Evolutionary conservation across 257 asterid genomes (phyloP).

Genomic region (Primulina tabacum): DNA sequence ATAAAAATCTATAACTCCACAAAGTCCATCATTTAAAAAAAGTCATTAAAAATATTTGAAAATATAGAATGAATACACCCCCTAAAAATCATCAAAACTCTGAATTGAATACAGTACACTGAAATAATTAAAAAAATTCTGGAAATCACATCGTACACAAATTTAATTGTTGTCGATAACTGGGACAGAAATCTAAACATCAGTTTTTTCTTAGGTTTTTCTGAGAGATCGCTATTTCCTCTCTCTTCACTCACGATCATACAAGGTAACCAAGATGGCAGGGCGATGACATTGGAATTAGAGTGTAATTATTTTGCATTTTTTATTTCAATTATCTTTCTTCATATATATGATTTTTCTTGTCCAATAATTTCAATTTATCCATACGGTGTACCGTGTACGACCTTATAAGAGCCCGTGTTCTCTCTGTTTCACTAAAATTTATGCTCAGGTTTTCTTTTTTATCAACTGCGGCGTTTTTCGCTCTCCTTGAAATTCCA

Average conservation of each 20-base stretch:
- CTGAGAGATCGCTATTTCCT: neutral
- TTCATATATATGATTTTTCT: conserved; percentile 25
- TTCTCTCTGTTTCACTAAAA: conserved; percentile 13
- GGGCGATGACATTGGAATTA: conserved; percentile 1
- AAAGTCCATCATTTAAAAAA: too few species aligned
- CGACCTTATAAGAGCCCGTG: conserved; percentile 27
- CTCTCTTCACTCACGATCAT: conserved; percentile 22
- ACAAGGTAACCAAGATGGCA: conserved; percentile 1
- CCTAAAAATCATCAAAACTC: too few species aligned
- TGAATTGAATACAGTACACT: too few species aligned
- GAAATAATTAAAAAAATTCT: too few species aligned
- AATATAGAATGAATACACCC: too few species aligned
- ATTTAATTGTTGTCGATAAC: too few species aligned
- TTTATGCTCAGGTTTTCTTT: neutral
- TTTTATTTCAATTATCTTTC: neutral
- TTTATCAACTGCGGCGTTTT: conserved; percentile 17
- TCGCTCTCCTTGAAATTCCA: conserved; percentile 15
- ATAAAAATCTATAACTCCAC: too few species aligned
- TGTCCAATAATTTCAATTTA: conserved; percentile 35
- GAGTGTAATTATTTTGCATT: conserved; percentile 3
- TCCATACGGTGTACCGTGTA: conserved; percentile 28
- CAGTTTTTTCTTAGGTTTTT: too few species aligned
- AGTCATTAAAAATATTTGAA: too few species aligned
- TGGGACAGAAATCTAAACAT: too few species aligned
- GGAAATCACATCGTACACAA: too few species aligned